These are phyloP conservation scores for Parietaria judaica DNA, from an alignment of 306 rosid species.

Conservation along the genomic window DNA sequence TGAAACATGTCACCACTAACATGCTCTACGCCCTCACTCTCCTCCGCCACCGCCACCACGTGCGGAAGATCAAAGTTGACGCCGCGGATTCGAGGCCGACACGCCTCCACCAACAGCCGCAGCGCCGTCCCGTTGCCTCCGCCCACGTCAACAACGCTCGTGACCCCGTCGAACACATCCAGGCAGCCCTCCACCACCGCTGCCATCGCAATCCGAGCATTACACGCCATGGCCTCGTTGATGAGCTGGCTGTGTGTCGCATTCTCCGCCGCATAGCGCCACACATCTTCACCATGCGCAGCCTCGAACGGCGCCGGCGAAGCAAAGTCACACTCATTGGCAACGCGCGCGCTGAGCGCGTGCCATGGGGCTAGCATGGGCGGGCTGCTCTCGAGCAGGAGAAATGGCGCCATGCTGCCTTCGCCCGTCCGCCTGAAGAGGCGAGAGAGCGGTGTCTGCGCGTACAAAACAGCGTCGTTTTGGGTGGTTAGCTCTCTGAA, in stretches of 20 bases:
- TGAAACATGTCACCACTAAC: slow-evolving; percentile 63
- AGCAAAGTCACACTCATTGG: not conserved
- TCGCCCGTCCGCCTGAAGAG: slow-evolving; percentile 13
- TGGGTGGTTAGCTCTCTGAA: slow-evolving; percentile 26
- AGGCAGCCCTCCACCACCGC: slow-evolving; percentile 24
- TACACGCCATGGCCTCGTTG: slow-evolving; percentile 66
- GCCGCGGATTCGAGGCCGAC: slow-evolving; percentile 32
- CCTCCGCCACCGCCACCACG: slow-evolving; percentile 31
- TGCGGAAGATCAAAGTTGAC: slow-evolving; percentile 71
- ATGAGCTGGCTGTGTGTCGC: slow-evolving; percentile 29
- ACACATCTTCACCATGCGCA: too few relatives aligned
- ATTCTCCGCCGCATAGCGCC: slow-evolving; percentile 9
- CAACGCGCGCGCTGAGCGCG: slow-evolving; percentile 9
- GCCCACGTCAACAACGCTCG: slow-evolving; percentile 62
- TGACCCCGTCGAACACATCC: slow-evolving; percentile 38
- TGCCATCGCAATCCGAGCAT: slow-evolving; percentile 25
- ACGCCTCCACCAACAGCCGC: slow-evolving; percentile 24
- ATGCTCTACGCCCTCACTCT: slow-evolving; percentile 24
- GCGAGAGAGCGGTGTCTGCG: slow-evolving; percentile 28
- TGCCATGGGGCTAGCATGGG: slow-evolving; percentile 33
- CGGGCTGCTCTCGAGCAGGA: slow-evolving; percentile 21
- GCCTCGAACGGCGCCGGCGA: too few relatives aligned
- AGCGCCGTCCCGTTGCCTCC: slow-evolving; percentile 58
- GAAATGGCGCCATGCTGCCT: slow-evolving; percentile 18
- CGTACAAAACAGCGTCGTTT: not conserved